Evolutionary conservation across 139 green algal genomes (phyloP).

Genomic region (Tetradesmus obliquus): DNA sequence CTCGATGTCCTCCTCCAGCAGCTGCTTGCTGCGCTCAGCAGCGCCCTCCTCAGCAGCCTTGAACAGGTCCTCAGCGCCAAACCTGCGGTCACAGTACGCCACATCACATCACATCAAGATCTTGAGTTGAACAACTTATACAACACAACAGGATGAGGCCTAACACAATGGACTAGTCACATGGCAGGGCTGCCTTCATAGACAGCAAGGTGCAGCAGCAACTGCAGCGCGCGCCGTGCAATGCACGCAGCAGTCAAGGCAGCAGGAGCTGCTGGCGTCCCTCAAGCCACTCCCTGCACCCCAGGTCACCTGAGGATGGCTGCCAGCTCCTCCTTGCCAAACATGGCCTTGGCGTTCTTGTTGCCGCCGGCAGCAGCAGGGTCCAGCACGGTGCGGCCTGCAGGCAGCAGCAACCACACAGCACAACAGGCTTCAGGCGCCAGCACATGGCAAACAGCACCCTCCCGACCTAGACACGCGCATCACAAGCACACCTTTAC

Average conservation of each 20-base stretch:
- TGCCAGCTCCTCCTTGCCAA: conserved; percentile 96
- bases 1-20: conserved; percentile 92
- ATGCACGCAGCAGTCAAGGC: neutral
- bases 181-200: neutral
- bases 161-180: too few relatives aligned
- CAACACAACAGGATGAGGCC: too few relatives aligned
- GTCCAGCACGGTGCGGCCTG: conserved; percentile 85
- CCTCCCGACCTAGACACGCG: neutral
- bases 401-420: conserved; percentile 21
- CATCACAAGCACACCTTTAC: neutral
- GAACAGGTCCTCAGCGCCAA: conserved; percentile 97
- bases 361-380: conserved; percentile 51
- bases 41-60: conserved; percentile 62
- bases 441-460: neutral
- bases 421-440: neutral
- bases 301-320: conserved; percentile 82
- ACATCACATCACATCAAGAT: neutral
- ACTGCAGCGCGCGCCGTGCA: neutral
- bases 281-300: neutral
- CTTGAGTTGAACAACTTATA: too few relatives aligned
- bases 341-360: conserved; percentile 77
- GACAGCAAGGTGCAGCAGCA: neutral
- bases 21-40: conserved; percentile 53
- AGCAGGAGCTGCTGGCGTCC: neutral
- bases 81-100: conserved; percentile 50